Evolutionary conservation across 257 asterid genomes (phyloP), one percentile per base, ranked within the genome.

Genomic region (Forsythia viridissima): DNA sequence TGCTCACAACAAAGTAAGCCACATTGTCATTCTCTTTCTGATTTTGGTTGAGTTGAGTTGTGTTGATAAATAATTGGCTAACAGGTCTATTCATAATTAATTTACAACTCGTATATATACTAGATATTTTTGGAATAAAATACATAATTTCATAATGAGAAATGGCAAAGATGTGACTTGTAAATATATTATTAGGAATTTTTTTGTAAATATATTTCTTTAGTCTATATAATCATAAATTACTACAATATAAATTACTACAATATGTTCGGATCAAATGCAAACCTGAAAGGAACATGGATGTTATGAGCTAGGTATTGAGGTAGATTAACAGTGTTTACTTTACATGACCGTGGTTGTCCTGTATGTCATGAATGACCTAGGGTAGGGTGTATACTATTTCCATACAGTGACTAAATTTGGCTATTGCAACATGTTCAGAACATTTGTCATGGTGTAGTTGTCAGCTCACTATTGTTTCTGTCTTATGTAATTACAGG

Each of bases 1-100:
- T 80, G 94, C 97, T 78, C 97, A 92, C 81, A 92, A 92, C 79
- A 91, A 91, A 92, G 96, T 87, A 75, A 80, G 83, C 46, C 77
- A 80, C 21, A 18, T 42, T 46, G 63, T 44, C 40, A 61, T 18
- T 80, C 20, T 41, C 34, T 3, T 40, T 75, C 70, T 41, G 40
- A 52, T 80, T 80, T 63, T 18, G 70, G 52, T 48, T 6, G 51
- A 73, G 51, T n/a, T 36, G 57, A 44, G 69, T 24, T 24, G 24
- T 24, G 24, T 24, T 11, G 55, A 20, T 41, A 21, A 24, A 34
- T 43, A 41, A n/a, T 16, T 30, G 55, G 34, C 61, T 70, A 10
- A 55, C 66, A n/a, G 61, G 76, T 59, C 12, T 34, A 30, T 57
- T 15, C 46, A 18, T 34, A 69, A 52, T 41, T 55, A 55, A 43